Percentiles rank a stretch among this genome's conserved stretches.
Evolutionary conservation across 2,329 filamentous ascomycete genomes (phyloP).

Genomic region (Pseudogymnoascus sp.): DNA sequence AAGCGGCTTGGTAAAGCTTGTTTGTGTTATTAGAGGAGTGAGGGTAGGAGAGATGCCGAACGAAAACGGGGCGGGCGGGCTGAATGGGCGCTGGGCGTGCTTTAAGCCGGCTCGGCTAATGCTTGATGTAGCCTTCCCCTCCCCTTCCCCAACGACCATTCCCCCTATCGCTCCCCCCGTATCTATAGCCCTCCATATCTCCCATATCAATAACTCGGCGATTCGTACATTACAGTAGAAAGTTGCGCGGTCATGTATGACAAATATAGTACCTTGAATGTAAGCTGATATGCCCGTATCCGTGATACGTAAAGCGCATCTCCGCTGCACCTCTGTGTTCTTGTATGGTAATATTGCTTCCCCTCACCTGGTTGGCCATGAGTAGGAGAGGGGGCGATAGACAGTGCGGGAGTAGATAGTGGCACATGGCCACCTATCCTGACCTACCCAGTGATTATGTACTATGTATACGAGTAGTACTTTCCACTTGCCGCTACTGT

Average conservation of each 20-base stretch:
- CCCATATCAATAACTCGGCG: background rate
- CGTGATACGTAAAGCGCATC: too few relatives aligned
- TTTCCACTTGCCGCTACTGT: background rate
- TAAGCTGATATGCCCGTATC: too few relatives aligned
- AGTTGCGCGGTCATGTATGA: background rate
- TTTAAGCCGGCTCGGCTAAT: background rate
- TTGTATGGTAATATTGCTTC: background rate
- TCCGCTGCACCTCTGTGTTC: too few relatives aligned
- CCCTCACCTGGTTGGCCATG: background rate
- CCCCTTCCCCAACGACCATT: background rate
- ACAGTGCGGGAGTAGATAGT: background rate
- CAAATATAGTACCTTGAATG: background rate
- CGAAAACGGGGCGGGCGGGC: background rate
- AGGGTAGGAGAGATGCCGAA: background rate
- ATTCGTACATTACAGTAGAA: background rate
- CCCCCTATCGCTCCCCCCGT: background rate
- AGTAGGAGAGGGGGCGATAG: background rate
- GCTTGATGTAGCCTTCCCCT: background rate
- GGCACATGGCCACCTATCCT: background rate
- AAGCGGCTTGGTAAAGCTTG: constrained; percentile 8
- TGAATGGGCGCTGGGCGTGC: background rate
- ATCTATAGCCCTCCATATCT: background rate
- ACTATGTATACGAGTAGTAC: too few relatives aligned
- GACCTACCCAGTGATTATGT: background rate
- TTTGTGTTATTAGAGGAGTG: background rate